Base-by-base conservation (phyloP, 2,329 filamentous ascomycete species). In the Trichoderma atrobrunneum region DNA sequence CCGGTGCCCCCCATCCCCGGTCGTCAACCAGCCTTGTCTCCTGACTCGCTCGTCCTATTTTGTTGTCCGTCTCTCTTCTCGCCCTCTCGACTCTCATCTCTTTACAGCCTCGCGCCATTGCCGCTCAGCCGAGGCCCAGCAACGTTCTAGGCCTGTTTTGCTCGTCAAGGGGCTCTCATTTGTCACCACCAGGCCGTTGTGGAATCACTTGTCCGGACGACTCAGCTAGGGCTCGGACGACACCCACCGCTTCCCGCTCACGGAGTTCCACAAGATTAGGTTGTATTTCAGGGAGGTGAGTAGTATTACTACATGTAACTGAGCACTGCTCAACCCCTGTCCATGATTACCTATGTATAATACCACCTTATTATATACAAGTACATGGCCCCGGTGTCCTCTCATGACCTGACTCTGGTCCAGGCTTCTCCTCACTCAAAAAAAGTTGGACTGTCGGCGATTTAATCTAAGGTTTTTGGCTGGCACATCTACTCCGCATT, bases 221-320 rank as follows among this genome's bases (percentile, higher is more conserved):
- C 30, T 64, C 26, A 64, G 61, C 34, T 63, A 63, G 62, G 43
- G 39, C 28, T 66, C 48, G 18, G 48, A 48, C 39, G 43, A 26
- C 54, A 61, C 34, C 57, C 57, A 51, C 57, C 66, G 39, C 60
- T 54, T 54, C 36, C 66, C 66, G 66, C 57, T 39, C 30, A 43
- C 66, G 39, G 66, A 70, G 66, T 51, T 70, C 57, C 66, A 62
- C 56, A 48, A 51, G 30, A 61, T 70, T 70, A 70, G 39, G 57
- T 54, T 62, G 66, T 54, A 16, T 54, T 70, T 70, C 43, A 70
- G 57, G 66, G 57, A 70, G 66, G 66, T 70, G n/a, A 54, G 64
- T 51, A n/a, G n/a, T n/a, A n/a, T n/a, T n/a, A 39, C 6, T 21
- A 51, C 43, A 51, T 70, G 28, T 70, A 61, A 18, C 60, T 66